Evolutionary conservation across 805 yeast species (phyloP), one percentile per base, ranked within the genome.

Genomic region (Candida mattraensis): DNA sequence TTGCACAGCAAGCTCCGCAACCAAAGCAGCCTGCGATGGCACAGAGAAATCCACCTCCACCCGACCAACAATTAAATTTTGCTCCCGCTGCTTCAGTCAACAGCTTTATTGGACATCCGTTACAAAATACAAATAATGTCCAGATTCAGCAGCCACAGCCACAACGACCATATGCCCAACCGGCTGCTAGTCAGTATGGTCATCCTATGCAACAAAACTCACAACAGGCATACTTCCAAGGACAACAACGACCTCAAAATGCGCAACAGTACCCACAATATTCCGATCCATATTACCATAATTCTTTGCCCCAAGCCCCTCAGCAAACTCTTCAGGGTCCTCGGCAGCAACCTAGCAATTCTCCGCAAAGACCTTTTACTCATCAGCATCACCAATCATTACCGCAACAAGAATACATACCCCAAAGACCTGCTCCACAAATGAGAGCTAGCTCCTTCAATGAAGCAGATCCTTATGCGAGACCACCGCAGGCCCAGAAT

Each of bases 131-230:
- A 12, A 23, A 14, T 23, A n/a, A n/a, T 23, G 11, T n/a, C 25
- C 11, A 9, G 7, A 8, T 9, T 10, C 30, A 29, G 6, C 30
- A 30, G 13, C 18, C 25, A 6, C 31, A 17, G 5, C 28, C 28
- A 10, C 33, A 28, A 11, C 34, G 20, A n/a, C 28, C 25, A 13
- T 23, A 33, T 10, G 18, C 15, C 12, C 24, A 25, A 14, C 32
- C 32, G n/a, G 5, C 10, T 15, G 10, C 8, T 9, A 18, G 29
- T 18, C 27, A 18, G 18, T 36, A 20, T 11, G 28, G 24, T 2
- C 47, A 40, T 30, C 45, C 47, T 5, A 18, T 43, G 12, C 48
- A 43, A 24, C 39, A 41, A 24, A 22, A 18, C 36, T 16, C 24
- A 11, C n/a, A n/a, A n/a, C n/a, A n/a, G n/a, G n/a, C n/a, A n/a